Percentiles rank a stretch among this genome's conserved stretches.
Conservation (phyloP, 805 yeast genomes). For the Pichia californica region DNA sequence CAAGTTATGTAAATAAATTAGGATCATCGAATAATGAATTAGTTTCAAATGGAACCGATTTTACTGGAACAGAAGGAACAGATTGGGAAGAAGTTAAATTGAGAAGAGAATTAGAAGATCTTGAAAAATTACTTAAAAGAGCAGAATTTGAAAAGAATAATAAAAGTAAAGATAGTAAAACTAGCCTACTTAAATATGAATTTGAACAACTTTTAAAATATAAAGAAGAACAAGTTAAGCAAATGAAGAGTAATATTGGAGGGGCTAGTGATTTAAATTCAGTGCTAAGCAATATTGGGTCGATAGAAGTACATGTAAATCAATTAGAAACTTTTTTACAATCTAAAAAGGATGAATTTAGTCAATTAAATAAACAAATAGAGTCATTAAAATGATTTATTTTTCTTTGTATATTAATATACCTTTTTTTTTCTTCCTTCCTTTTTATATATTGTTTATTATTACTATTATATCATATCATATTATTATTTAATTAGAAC, state of each 20-base stretch:
- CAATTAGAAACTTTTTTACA: slow-evolving; percentile 64
- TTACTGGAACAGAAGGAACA: slow-evolving; percentile 64
- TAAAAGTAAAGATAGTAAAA: slow-evolving; percentile 25
- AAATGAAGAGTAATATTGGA: slow-evolving; percentile 27
- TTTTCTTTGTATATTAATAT: background rate
- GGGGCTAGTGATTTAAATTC: slow-evolving; percentile 37
- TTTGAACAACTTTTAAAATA: slow-evolving; percentile 76
- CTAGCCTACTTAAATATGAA: slow-evolving; percentile 45
- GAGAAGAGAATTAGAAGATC: slow-evolving; percentile 67
- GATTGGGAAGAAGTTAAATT: slow-evolving; percentile 92
- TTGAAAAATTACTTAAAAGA: slow-evolving; percentile 58
- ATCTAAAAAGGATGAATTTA: slow-evolving; percentile 56
- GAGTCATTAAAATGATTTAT: slow-evolving; percentile 13
- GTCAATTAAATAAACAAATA: slow-evolving; percentile 36
- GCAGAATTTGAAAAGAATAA: slow-evolving; percentile 44
- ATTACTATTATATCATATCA: too few species aligned
- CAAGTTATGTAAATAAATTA: slow-evolving; percentile 47
- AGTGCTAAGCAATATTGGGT: slow-evolving; percentile 55
- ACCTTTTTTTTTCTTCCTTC: background rate
- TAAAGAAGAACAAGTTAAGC: slow-evolving; percentile 54
- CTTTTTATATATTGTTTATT: background rate
- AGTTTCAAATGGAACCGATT: slow-evolving; percentile 53
- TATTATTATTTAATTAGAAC: too few species aligned
- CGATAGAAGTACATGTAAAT: slow-evolving; percentile 70
- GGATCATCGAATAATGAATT: slow-evolving; percentile 34